These are phyloP conservation scores for Fusarium coicis DNA, from an alignment of 2,329 filamentous ascomycete species.

Conservation along the genomic window DNA sequence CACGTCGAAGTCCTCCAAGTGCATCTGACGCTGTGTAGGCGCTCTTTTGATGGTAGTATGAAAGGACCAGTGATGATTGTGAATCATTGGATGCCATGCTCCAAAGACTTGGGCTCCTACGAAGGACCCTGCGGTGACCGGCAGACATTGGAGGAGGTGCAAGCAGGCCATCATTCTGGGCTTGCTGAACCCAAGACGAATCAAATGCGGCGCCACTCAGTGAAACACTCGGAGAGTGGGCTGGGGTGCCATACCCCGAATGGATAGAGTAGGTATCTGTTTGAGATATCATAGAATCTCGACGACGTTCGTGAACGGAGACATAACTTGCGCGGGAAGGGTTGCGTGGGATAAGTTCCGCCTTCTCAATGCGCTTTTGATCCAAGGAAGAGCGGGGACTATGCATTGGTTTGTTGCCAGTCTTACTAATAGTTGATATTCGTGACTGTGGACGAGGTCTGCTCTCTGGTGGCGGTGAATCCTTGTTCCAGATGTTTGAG, in stretches of 20 bases:
- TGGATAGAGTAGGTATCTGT: constrained; percentile 66
- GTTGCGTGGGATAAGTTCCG: constrained; percentile 49
- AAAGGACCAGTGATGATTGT: constrained; percentile 63
- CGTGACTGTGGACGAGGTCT: constrained; percentile 45
- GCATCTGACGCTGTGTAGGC: constrained; percentile 61
- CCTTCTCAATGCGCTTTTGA: constrained; percentile 30
- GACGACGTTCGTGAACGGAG: constrained; percentile 61
- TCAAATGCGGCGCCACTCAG: constrained; percentile 42
- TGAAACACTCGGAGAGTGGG: constrained; percentile 55
- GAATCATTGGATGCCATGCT: constrained; percentile 68
- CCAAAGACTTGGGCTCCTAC: constrained; percentile 66
- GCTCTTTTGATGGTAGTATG: constrained; percentile 60
- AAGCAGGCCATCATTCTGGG: constrained; percentile 23
- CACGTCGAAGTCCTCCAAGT: constrained; percentile 59
- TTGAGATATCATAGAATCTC: constrained; percentile 66
- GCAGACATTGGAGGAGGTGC: constrained; percentile 37
- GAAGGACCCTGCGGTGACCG: constrained; percentile 40
- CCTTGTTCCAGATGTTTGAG: constrained; percentile 61
- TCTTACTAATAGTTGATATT: constrained; percentile 21
- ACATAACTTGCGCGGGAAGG: constrained; percentile 61
- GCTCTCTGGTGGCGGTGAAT: constrained; percentile 47
- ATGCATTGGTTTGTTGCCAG: constrained; percentile 8
- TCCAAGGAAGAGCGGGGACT: constrained; percentile 6
- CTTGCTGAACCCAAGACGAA: constrained; percentile 33
- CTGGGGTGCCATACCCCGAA: constrained; percentile 56